These are phyloP conservation scores for Penicillium decumbens DNA, from an alignment of 2,329 filamentous ascomycete genomes.

Conservation along the genomic window DNA sequence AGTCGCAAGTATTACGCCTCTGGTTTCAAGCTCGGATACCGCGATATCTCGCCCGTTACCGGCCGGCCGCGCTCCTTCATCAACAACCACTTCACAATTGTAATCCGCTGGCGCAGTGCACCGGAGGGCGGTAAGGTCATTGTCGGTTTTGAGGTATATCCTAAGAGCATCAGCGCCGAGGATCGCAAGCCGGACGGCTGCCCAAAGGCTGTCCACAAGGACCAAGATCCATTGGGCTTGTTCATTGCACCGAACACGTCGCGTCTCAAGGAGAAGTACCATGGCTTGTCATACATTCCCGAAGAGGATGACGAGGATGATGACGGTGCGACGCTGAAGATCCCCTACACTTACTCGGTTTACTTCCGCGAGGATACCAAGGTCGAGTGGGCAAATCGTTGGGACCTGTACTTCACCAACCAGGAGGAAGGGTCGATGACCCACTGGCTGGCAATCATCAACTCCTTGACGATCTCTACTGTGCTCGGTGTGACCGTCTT, in stretches of 20 bases:
- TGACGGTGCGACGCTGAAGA: constrained; percentile 62
- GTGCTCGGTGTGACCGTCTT: constrained; percentile 73
- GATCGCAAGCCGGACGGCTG: constrained; percentile 62
- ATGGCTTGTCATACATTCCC: constrained; percentile 57
- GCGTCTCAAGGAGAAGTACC: constrained; percentile 51
- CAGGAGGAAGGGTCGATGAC: constrained; percentile 76
- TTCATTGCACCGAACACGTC: constrained; percentile 62
- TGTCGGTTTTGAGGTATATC: constrained; percentile 84
- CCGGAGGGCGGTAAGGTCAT: constrained; percentile 71
- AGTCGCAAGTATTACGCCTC: constrained; percentile 81
- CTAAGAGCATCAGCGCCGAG: constrained; percentile 69
- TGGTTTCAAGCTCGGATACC: constrained; percentile 82
- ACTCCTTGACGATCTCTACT: constrained; percentile 77
- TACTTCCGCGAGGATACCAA: constrained; percentile 80
- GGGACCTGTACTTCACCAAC: constrained; percentile 87
- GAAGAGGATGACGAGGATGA: constrained; percentile 55
- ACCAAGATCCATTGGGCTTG: constrained; percentile 64
- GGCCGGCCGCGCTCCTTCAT: constrained; percentile 65
- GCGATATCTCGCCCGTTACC: constrained; percentile 58
- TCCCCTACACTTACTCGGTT: constrained; percentile 84
- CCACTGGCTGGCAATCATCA: constrained; percentile 84
- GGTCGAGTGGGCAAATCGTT: constrained; percentile 77
- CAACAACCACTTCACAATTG: constrained; percentile 83
- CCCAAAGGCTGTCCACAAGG: constrained; percentile 60
- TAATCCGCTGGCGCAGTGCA: constrained; percentile 71